Evolutionary conservation across 169 alveolate species (phyloP).

Genomic region (Eimeria zaria): DNA sequence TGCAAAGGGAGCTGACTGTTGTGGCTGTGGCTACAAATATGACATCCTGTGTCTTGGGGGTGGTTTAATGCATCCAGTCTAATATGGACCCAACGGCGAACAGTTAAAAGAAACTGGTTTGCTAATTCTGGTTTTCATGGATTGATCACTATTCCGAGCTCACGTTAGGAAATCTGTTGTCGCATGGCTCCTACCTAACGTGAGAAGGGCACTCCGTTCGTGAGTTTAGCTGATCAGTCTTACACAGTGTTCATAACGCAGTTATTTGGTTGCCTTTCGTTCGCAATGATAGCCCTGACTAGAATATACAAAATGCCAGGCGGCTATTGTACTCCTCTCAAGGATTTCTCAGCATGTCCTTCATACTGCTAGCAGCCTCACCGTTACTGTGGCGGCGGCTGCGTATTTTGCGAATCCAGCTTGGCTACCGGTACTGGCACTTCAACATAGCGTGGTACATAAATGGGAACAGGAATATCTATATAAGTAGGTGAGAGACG

Average conservation of each 20-base stretch:
- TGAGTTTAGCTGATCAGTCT: not conserved
- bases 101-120: not conserved
- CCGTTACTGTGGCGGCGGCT: conserved; percentile 1
- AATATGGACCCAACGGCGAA: not conserved
- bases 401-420: conserved; percentile 42
- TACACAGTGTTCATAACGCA: not conserved
- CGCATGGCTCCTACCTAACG: not conserved
- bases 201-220: not conserved
- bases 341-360: not conserved
- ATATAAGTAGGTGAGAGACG: conserved; percentile 78
- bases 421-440: conserved; percentile 84
- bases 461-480: conserved; percentile 80
- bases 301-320: not conserved
- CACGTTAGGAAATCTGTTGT: not conserved
- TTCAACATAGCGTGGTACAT: conserved; percentile 84
- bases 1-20: not conserved
- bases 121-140: not conserved
- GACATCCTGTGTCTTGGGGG: not conserved
- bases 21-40: not conserved
- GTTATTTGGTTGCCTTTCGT: not conserved
- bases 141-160: not conserved
- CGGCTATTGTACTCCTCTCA: not conserved
- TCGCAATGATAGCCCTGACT: not conserved
- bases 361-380: conserved; percentile 24
- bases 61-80: not conserved